These are phyloP conservation scores for Coccomyxa subellipsoidea DNA, from an alignment of 163 green algal species.

Conservation along the genomic window DNA sequence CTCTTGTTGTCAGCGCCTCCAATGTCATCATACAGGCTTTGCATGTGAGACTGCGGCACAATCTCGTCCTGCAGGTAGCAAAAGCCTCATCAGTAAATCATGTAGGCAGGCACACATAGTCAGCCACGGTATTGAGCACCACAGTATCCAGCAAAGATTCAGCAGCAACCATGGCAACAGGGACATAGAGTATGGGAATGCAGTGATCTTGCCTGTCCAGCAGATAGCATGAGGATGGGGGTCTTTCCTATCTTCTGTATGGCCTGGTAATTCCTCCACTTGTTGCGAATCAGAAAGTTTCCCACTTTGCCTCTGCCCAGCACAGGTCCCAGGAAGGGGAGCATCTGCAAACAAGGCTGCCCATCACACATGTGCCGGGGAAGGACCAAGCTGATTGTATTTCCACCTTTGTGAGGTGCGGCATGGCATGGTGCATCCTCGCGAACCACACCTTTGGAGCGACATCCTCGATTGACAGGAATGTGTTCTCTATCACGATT, in stretches of 20 bases:
- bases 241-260: conserved; percentile 46
- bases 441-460: conserved; percentile 49
- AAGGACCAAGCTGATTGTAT: too few species aligned
- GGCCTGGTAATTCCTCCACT: conserved; percentile 65
- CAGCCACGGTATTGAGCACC: too few species aligned
- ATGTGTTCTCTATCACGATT: conserved; percentile 94
- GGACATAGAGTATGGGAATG: too few species aligned
- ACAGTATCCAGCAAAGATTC: too few species aligned
- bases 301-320: conserved; percentile 52
- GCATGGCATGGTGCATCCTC: background rate
- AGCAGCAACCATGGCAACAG: too few species aligned
- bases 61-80: conserved; percentile 73
- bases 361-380: background rate
- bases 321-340: conserved; percentile 50
- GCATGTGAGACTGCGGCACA: conserved; percentile 79
- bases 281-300: conserved; percentile 85
- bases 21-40: conserved; percentile 45
- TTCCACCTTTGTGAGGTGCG: background rate
- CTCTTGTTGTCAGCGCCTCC: conserved; percentile 13
- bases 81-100: background rate
- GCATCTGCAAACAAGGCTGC: conserved; percentile 15
- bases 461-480: conserved; percentile 87
- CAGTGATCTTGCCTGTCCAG: conserved; percentile 55
- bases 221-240: conserved; percentile 70
- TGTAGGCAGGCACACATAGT: background rate